These are phyloP conservation scores for Polychaeton citri DNA, from an alignment of 2,329 filamentous ascomycete genomes.

Conservation along the genomic window DNA sequence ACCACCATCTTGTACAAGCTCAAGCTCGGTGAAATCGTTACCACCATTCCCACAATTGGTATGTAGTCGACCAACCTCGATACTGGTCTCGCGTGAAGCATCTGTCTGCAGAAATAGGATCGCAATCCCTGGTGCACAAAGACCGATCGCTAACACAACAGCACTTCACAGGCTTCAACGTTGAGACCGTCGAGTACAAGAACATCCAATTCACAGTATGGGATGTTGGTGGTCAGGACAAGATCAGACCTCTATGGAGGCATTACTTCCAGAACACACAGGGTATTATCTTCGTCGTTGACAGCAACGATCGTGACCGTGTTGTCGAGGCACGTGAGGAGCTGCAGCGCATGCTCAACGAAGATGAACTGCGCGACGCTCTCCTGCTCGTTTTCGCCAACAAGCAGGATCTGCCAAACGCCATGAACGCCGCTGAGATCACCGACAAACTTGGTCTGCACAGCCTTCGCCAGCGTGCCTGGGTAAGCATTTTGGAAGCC, in stretches of 20 bases:
- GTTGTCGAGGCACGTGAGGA: slow-evolving; percentile 90
- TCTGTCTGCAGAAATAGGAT: too few species aligned
- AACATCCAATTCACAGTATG: slow-evolving; percentile 99
- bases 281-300: slow-evolving; percentile 96
- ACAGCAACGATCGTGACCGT: slow-evolving; percentile 80
- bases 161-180: slow-evolving; percentile 63
- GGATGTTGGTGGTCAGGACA: slow-evolving; percentile 98
- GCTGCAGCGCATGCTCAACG: slow-evolving; percentile 92
- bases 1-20: slow-evolving; percentile 98
- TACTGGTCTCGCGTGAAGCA: too few species aligned
- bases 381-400: slow-evolving; percentile 93
- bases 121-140: too few species aligned
- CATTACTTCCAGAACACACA: slow-evolving; percentile 96
- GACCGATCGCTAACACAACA: too few species aligned
- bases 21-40: slow-evolving; percentile 95
- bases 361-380: slow-evolving; percentile 94
- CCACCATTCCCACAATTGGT: slow-evolving; percentile 91
- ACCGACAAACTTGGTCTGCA: slow-evolving; percentile 99
- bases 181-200: slow-evolving; percentile 97
- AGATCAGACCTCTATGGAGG: slow-evolving; percentile 93
- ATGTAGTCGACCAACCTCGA: slow-evolving; percentile 16
- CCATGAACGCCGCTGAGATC: slow-evolving; percentile 99
- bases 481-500: slow-evolving; percentile 84
- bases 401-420: slow-evolving; percentile 94
- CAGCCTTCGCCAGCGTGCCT: slow-evolving; percentile 94